Evolutionary conservation across 31 red algal species (phyloP).

Genomic region (Endocladia muricata): DNA sequence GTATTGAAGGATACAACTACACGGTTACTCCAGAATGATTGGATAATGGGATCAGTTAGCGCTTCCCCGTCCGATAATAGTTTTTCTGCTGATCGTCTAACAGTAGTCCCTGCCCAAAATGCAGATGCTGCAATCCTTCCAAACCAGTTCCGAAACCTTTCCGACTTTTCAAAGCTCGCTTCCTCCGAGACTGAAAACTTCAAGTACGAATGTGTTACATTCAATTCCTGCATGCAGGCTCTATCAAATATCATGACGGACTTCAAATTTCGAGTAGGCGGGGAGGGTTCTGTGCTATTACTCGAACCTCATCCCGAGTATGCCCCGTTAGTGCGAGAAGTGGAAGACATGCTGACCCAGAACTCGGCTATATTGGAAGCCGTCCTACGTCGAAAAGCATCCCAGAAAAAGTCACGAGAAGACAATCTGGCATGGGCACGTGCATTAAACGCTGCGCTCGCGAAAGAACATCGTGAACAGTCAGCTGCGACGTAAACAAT

Average conservation of each 20-base stretch:
- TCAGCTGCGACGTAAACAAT: too few species aligned
- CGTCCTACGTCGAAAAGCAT: background rate
- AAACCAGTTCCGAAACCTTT: too few species aligned
- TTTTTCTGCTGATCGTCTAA: background rate
- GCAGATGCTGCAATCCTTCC: too few species aligned
- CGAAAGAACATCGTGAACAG: too few species aligned
- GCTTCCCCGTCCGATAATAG: background rate
- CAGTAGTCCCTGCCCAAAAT: background rate
- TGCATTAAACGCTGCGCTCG: background rate
- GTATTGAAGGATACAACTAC: too few species aligned
- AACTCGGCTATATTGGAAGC: conserved; percentile 5
- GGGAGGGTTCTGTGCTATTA: background rate
- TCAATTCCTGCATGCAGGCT: background rate
- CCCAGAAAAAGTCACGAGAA: background rate
- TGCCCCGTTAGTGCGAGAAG: background rate
- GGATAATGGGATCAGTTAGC: too few species aligned
- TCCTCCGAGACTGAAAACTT: background rate
- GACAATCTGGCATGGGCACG: background rate
- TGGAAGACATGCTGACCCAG: background rate
- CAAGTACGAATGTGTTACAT: too few species aligned
- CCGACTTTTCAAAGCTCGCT: background rate
- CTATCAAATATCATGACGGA: background rate
- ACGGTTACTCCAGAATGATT: too few species aligned
- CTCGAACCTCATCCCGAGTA: background rate
- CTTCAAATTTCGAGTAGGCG: background rate